phyloP scores from a whole-genome alignment of 2,329 filamentous ascomycete genomes.

The Metarhizium brunneum region DNA sequence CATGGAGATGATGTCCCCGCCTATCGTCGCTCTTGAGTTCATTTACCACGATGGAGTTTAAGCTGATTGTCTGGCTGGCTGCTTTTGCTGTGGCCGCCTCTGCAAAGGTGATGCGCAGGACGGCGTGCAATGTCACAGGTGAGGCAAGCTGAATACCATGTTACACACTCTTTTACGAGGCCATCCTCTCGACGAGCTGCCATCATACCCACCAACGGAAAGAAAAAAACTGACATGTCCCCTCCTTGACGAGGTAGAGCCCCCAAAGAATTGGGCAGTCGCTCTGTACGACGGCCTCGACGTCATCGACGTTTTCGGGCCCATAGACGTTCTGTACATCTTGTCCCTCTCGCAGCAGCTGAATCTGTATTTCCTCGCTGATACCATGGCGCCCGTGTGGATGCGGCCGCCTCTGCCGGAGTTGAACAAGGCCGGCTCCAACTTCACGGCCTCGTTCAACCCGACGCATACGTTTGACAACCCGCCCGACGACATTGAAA shows the following conservation, averaged over 20 bases:
- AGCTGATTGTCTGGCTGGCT: neutral
- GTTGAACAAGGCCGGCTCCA: conserved; percentile 12
- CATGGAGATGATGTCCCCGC: no score
- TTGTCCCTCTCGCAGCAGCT: conserved; percentile 23
- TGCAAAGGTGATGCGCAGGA: no score
- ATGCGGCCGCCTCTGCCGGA: conserved; percentile 17
- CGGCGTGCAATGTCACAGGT: no score
- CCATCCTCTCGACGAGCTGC: no score
- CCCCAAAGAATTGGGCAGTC: conserved; percentile 5
- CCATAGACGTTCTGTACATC: conserved; percentile 33
- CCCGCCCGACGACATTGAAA: conserved; percentile 36
- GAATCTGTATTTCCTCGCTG: conserved; percentile 29
- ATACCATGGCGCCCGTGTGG: conserved; percentile 28
- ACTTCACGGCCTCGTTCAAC: conserved; percentile 23
- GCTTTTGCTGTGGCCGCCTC: no score
- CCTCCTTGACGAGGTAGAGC: neutral
- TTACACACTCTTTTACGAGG: no score
- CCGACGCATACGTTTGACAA: conserved; percentile 42
- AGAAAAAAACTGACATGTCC: no score
- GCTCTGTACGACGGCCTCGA: conserved; percentile 6
- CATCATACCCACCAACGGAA: no score
- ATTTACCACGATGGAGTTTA: neutral
- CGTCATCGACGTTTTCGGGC: conserved; percentile 28
- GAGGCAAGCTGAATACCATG: no score
- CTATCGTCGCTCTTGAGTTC: no score